Percentiles rank a stretch among this genome's conserved stretches.
phyloP scores from a whole-genome alignment of 1,139 yeast genomes.

The Hemisphaericaspora xylanilytica region DNA sequence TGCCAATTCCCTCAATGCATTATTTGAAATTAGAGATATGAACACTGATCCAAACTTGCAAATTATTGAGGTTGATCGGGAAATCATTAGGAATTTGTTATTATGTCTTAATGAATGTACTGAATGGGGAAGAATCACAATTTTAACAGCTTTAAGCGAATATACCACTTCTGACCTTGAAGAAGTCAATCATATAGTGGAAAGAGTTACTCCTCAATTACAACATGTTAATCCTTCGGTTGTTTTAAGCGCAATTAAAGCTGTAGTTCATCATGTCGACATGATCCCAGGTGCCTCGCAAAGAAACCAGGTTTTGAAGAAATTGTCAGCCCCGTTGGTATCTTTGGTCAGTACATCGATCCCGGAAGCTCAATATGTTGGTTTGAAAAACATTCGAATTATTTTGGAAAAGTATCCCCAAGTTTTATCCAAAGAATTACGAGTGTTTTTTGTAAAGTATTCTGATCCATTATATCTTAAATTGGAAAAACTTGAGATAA shows the following conservation, averaged over 20 bases:
- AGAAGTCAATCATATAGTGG: constrained; percentile 85
- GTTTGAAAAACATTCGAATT: constrained; percentile 86
- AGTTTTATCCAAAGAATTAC: constrained; percentile 71
- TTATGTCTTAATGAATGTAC: constrained; percentile 93
- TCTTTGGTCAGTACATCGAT: constrained; percentile 76
- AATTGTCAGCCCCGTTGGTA: constrained; percentile 88
- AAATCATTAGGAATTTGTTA: constrained; percentile 62
- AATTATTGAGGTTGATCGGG: constrained; percentile 39
- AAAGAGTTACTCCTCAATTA: constrained; percentile 88
- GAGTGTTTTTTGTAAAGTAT: constrained; percentile 91
- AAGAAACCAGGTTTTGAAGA: constrained; percentile 51
- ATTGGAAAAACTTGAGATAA: constrained; percentile 86
- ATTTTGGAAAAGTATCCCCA: constrained; percentile 86
- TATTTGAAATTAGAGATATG: constrained; percentile 76
- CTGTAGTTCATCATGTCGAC: constrained; percentile 72
- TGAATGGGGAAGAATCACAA: constrained; percentile 97
- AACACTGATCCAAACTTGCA: constrained; percentile 48
- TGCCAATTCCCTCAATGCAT: constrained; percentile 86
- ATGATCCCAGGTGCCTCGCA: constrained; percentile 36
- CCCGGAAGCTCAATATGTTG: constrained; percentile 95
- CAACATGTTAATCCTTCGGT: constrained; percentile 98
- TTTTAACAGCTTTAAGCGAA: constrained; percentile 76
- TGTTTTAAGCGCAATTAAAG: constrained; percentile 82
- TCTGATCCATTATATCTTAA: constrained; percentile 93
- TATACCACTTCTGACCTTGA: constrained; percentile 54